Percentiles rank a stretch among this genome's conserved stretches.
phyloP scores from a whole-genome alignment of 1,284 basidiomycete species.

The Uromyces viciae-fabae region DNA sequence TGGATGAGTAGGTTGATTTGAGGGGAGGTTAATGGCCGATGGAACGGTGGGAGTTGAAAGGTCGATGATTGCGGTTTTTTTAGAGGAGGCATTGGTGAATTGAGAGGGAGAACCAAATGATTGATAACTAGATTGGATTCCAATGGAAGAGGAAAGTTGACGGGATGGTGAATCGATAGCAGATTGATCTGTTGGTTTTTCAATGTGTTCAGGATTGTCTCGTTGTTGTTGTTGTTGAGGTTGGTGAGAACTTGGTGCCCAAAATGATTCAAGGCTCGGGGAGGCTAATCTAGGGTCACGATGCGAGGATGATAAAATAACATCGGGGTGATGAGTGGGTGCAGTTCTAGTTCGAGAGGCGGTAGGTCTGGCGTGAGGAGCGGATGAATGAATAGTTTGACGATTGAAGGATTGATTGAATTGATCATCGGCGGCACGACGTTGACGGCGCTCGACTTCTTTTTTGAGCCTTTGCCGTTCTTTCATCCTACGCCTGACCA shows the following conservation, averaged over 20 bases:
- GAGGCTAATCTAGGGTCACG: conserved; percentile 12
- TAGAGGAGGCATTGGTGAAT: not conserved
- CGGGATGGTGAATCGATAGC: not conserved
- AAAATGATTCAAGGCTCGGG: conserved; percentile 19
- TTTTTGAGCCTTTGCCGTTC: conserved; percentile 56
- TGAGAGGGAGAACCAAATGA: conserved; percentile 43
- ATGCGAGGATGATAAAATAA: not conserved
- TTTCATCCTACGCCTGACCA: conserved; percentile 60
- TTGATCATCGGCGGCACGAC: conserved; percentile 42
- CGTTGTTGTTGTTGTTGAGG: not conserved
- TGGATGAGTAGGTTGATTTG: not conserved
- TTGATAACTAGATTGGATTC: conserved; percentile 38
- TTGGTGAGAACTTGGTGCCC: not conserved
- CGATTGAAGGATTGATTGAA: conserved; percentile 12
- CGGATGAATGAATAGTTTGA: not conserved
- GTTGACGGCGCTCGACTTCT: conserved; percentile 33
- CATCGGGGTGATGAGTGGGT: not conserved
- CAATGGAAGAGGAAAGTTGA: not conserved
- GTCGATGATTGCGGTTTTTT: not conserved
- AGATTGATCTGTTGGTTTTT: not conserved
- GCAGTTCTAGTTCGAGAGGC: conserved; percentile 20
- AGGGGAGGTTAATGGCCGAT: not conserved
- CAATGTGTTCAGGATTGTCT: not conserved
- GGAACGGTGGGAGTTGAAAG: not conserved
- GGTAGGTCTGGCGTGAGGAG: conserved; percentile 18